phyloP scores from a whole-genome alignment of 345 rosid genomes.

The Psidium friedrichsthalianum region DNA sequence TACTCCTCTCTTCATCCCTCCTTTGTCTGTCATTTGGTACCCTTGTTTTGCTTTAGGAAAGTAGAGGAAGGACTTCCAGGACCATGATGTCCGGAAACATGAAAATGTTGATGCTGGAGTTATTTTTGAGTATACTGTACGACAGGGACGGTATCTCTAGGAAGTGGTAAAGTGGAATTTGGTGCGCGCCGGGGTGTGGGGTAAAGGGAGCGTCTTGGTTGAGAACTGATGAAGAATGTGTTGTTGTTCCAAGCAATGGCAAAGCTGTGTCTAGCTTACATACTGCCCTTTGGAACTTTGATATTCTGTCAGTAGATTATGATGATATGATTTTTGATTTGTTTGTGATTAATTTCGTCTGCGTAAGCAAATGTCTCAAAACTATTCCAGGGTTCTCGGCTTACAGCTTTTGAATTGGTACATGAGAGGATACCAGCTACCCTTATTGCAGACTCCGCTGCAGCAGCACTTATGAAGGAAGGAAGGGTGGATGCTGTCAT shows the following conservation, averaged over 20 bases:
- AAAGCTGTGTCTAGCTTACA: background rate
- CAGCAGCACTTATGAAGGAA: slow-evolving; percentile 84
- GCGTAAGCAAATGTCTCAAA: background rate
- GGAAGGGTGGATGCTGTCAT: slow-evolving; percentile 65
- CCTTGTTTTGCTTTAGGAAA: background rate
- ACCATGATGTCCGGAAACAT: background rate
- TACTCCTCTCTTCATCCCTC: background rate
- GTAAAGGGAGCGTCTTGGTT: background rate
- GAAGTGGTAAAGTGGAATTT: background rate
- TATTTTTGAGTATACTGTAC: background rate
- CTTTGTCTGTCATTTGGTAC: background rate
- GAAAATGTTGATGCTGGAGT: background rate
- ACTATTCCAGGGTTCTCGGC: slow-evolving; percentile 72
- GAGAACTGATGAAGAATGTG: background rate
- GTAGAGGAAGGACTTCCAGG: background rate
- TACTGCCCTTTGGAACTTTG: background rate
- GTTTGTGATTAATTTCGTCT: background rate
- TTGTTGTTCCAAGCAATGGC: background rate
- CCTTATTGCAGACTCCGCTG: slow-evolving; percentile 87
- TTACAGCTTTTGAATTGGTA: slow-evolving; percentile 90
- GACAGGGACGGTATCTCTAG: background rate
- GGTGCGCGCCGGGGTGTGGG: background rate
- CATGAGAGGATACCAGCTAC: slow-evolving; percentile 88
- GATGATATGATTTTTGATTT: background rate
- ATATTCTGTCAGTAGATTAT: background rate